phyloP scores from a whole-genome alignment of 768 basidiomycete genomes.

The Pisolithus tinctorius region DNA sequence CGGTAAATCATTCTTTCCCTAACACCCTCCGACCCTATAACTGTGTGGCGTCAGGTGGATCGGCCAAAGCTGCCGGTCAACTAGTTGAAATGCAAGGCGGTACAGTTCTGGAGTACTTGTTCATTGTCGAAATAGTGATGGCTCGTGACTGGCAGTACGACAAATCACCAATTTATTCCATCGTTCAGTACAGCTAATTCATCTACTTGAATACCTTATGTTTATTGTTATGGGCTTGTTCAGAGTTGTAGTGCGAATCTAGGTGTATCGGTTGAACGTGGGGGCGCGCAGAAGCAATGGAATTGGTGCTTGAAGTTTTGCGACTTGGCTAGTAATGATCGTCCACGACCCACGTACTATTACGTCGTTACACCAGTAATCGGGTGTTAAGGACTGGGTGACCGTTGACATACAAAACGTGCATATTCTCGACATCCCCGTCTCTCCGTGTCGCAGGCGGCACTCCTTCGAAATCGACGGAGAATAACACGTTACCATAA shows the following conservation, averaged over 20 bases:
- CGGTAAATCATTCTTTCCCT: constrained; percentile 40
- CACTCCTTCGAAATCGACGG: constrained; percentile 36
- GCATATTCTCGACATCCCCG: constrained; percentile 22
- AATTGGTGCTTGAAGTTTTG: too few relatives aligned
- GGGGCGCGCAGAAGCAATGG: background rate
- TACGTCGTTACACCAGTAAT: constrained; percentile 42
- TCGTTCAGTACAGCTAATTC: constrained; percentile 68
- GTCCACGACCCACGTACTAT: background rate
- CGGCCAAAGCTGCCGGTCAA: constrained; percentile 87
- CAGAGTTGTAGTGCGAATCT: background rate
- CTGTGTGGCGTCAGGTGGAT: constrained; percentile 57
- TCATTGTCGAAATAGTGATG: constrained; percentile 79
- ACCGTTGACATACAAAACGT: constrained; percentile 70
- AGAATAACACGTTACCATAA: constrained; percentile 44
- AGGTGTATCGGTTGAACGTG: background rate
- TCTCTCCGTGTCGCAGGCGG: constrained; percentile 16
- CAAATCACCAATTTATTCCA: constrained; percentile 75
- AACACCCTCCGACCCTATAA: constrained; percentile 2
- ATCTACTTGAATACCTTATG: constrained; percentile 14
- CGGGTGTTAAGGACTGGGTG: constrained; percentile 73
- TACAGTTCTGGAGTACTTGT: constrained; percentile 86
- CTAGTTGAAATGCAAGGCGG: constrained; percentile 80
- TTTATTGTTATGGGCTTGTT: constrained; percentile 11
- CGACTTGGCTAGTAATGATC: too few relatives aligned
- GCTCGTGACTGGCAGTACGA: constrained; percentile 63